Evolutionary conservation across 2,329 filamentous ascomycete genomes (phyloP), one percentile per base, ranked within the genome.

Genomic region (Fusarium agapanthi): DNA sequence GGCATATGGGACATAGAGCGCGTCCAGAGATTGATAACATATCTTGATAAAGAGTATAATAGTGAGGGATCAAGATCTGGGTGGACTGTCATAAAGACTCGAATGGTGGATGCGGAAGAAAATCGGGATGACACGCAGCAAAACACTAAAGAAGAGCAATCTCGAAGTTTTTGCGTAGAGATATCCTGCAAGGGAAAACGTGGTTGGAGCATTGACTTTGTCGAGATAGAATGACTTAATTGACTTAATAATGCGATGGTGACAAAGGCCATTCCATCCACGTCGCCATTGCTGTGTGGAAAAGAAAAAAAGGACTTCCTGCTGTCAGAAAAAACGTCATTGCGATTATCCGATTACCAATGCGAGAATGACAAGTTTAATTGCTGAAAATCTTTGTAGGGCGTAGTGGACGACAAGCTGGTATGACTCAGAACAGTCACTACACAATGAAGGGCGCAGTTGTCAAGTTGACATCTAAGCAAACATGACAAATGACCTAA

Each of bases 201-300:
- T 4, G 72, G 69, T 3, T 75, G 72, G 72, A 71, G 72, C 32
- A 65, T 74, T 18, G 72, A 75, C 18, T 75, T 75, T 61, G 66
- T 75, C 20, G 72, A 75, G 41, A 71, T 70, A 38, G 65, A 67
- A 26, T 67, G 15, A 60, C 22, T 32, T 12, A 34, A 35, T 53
- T 67, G 15, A 60, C 22, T 32, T 12, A 34, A 35, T 53, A 20
- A 37, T 53, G 9, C 10, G n/a, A 18, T 11, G n/a, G 7, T 32
- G 16, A 26, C 14, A 37, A 50, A 50, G 11, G 10, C 28, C 26
- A n/a, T 16, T 28, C 7, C 14, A 12, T n/a, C 6, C 7, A 47
- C 14, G 4, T 34, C 5, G 11, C 22, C 18, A 26, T 22, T 53
- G 18, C 10, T 9, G 14, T 22, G 20, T 16, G n/a, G 26, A 16